Conservation (phyloP, 768 basidiomycete genomes). For the Rhizopogon vesiculosus region DNA sequence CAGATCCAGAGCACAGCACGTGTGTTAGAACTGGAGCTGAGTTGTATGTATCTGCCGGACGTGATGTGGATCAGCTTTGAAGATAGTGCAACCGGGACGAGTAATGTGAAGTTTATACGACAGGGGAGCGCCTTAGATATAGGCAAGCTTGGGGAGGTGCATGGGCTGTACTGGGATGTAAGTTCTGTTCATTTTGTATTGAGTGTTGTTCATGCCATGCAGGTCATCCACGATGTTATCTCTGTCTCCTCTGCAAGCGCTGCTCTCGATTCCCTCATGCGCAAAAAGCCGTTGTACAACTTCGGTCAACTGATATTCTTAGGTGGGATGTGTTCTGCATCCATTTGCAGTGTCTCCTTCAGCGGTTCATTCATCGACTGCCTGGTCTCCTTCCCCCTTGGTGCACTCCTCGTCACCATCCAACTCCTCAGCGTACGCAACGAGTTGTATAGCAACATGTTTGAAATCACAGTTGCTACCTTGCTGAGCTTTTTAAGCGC, state of each 20-base stretch:
- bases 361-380: constrained; percentile 76
- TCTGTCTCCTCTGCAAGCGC: constrained; percentile 70
- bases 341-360: constrained; percentile 72
- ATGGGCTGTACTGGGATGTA: constrained; percentile 72
- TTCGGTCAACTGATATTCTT: constrained; percentile 61
- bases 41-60: constrained; percentile 72
- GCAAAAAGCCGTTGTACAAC: constrained; percentile 53
- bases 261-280: constrained; percentile 72
- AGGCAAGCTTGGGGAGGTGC: constrained; percentile 68
- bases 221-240: constrained; percentile 82
- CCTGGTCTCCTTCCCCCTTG: constrained; percentile 68
- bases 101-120: constrained; percentile 74
- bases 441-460: constrained; percentile 77
- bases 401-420: constrained; percentile 65
- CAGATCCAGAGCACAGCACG: constrained; percentile 77
- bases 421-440: constrained; percentile 71
- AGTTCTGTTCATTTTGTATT: constrained; percentile 9
- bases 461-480: constrained; percentile 78
- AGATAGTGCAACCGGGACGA: constrained; percentile 74
- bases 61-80: constrained; percentile 81
- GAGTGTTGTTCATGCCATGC: neutral
- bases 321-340: constrained; percentile 72
- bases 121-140: constrained; percentile 71
- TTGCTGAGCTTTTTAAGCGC: constrained; percentile 77
- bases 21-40: constrained; percentile 70